Evolutionary conservation across 1,139 yeast species (phyloP).

Genomic region (Saccharomyces hybrid): DNA sequence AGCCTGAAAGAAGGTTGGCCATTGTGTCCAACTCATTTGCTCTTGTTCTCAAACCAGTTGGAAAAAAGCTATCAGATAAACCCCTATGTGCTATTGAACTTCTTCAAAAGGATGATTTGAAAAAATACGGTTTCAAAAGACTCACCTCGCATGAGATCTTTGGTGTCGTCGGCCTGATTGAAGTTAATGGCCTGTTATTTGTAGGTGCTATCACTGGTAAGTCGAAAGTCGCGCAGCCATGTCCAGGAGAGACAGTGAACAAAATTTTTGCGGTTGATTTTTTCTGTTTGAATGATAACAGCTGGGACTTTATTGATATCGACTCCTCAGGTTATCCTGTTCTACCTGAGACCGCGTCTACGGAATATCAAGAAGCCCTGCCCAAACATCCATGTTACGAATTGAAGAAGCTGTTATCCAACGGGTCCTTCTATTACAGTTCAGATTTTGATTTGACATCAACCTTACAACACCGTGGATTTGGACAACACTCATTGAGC

Average conservation of each 20-base stretch:
- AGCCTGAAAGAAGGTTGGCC: constrained; percentile 27
- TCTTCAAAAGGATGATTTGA: constrained; percentile 22
- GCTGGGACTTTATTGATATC: constrained; percentile 73
- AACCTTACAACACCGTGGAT: constrained; percentile 67
- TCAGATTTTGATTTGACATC: constrained; percentile 89
- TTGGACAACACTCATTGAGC: constrained; percentile 39
- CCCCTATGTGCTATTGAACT: constrained; percentile 28
- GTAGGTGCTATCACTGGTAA: constrained; percentile 74
- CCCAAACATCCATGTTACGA: constrained; percentile 80
- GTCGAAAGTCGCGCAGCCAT: constrained; percentile 74
- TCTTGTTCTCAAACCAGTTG: constrained; percentile 22
- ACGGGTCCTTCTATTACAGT: constrained; percentile 89
- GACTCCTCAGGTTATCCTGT: constrained; percentile 59
- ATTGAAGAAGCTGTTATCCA: constrained; percentile 64
- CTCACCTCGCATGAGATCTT: constrained; percentile 52
- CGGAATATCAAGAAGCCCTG: constrained; percentile 14
- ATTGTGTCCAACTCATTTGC: constrained; percentile 28
- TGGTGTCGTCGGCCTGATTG: constrained; percentile 83
- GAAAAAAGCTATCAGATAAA: constrained; percentile 9
- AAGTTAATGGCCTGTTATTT: constrained; percentile 57
- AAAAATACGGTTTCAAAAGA: constrained; percentile 34
- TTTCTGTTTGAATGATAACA: constrained; percentile 58
- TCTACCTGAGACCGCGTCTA: constrained; percentile 26
- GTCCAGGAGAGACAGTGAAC: constrained; percentile 70
- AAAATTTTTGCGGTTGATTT: constrained; percentile 81